Base-by-base conservation (phyloP, 768 basidiomycete species). In the Lyophyllum semitale region DNA sequence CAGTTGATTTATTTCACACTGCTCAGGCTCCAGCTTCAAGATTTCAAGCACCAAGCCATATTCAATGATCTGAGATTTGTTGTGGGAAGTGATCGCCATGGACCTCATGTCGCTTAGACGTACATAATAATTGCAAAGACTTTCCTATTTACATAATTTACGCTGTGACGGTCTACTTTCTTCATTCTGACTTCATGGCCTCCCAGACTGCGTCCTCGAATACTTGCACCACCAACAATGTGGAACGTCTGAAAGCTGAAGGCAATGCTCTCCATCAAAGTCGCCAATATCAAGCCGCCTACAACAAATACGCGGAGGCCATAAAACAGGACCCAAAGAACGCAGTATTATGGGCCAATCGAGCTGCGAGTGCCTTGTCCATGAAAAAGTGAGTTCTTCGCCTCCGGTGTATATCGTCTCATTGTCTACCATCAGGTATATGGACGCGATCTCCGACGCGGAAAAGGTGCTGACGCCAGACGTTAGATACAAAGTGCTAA, bases 271-370 rank as follows among this genome's bases (percentile, higher is more conserved):
- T 75, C 13, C 73, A 73, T 55, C 56, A 61, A 11, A 63, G 69
- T 51, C 65, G 71, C 30, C 58, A 74, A 25, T 76, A 71, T 54
- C 47, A 54, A 17, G 68, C 60, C 5, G 78, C 77, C 6, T 69
- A 71, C 51, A 48, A 64, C 7, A 77, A 77, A 52, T 81, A 78
- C 57, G 66, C 73, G 1, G 68, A 73, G 44, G 79, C 77, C 9
- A 77, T 81, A 57, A 66, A 67, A 46, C 63, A 67, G 52, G 69
- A 75, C 32, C 68, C 68, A 8, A 61, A 63, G 18, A 77, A 77
- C 57, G 73, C 77, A 0, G 61, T 81, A 4, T 63, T 79, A 17
- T 77, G 73, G 56, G 70, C 73, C 22, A 81, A 81, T 61, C 74
- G 78, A 15, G 76, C 79, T 3, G 79, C 77, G n/a, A 71, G 71